Base-by-base conservation (phyloP, 345 rosid species). In the Isatis tinctoria region DNA sequence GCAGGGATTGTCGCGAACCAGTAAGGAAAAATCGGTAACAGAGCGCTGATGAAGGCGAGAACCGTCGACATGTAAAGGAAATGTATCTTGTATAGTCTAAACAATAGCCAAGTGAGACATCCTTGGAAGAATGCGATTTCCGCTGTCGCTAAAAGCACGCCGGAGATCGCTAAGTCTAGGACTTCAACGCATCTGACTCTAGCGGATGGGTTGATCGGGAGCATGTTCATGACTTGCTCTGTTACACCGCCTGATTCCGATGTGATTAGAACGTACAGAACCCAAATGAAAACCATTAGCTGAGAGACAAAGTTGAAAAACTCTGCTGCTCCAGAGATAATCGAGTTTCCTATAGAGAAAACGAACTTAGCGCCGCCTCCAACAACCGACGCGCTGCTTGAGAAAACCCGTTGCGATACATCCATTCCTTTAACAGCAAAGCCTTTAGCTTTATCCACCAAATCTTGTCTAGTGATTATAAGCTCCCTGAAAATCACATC, bases 201-300 rank as follows among this genome's bases (percentile, higher is more conserved):
- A 1, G 91, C 90, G 0, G 86, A 26, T 13, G 67, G 60, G n/a
- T 92, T 80, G 41, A 95, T 85, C 0, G 98, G 99, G 59, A 95
- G 77, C 99, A 92, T 90, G 65, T 74, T 68, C 86, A 95, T 92
- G 26, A 88, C 90, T 70, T 95, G 98, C 78, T 92, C 94, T 0
- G 98, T 95, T 14, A 95, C 97, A 41, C 98, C 99, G 0, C 98
- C 99, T 35, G 99, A 90, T 28, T 92, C 94, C 5, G 99, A 89
- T 14, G 99, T 92, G 43, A 95, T 95, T 3, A 95, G 85, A 79
- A 85, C 80, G 71, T 92, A 95, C 39, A 95, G 64, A 44, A 95
- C 89, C 91, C 96, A 90, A 67, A 85, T 87, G 87, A 92, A 95
- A 48, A 95, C 85, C 85, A 95, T 86, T 0, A 80, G 70, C 78